Base-by-base conservation (phyloP, 139 green algal genomes). In the Eudorina sp. region DNA sequence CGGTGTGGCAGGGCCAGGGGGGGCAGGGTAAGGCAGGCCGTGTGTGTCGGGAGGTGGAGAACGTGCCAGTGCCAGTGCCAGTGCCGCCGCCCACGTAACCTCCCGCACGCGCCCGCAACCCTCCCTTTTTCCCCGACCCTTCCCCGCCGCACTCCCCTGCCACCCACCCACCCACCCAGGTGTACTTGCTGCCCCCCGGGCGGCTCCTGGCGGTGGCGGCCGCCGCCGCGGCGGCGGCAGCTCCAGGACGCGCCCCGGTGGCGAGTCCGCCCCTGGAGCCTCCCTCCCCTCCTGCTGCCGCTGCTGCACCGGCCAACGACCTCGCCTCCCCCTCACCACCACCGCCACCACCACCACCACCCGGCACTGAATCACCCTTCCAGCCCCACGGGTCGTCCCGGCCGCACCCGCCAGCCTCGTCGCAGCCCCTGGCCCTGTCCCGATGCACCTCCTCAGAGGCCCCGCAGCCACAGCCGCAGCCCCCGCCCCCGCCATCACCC, bases 141-240 rank as follows among this genome's bases (percentile, higher is more conserved):
- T 29, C 23, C 4, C 75, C 21, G 2, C 40, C 19, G 3, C 29
- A n/a, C 8, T 0, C 19, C 11, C 5, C 9, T 11, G 11, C 73
- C 27, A 4, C 73, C 0, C 29, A 7, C 9, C 2, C 31, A 4
- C 48, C 14, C n/a, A 19, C 36, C 5, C 76, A 86, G 80, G 80
- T 86, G 60, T 77, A 87, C 46, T 31, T 87, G 43, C 45, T 87
- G 31, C 60, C 81, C 13, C 81, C 81, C 0, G 21, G 6, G 0
- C 81, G 81, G 16, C 81, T 87, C 25, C 23, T 79, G 64, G 45
- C 62, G 27, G 78, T 29, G 16, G 55, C 58, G 16, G 55, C 40
- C 14, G 9, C 40, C n/a, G n/a, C n/a, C n/a, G 11, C 36, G 21
- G 13, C 21, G 51, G 6, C 36, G 16, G 75, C 25, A 19, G 7